These are phyloP conservation scores for Graphilbum fragrans DNA, from an alignment of 2,329 filamentous ascomycete species.

Conservation along the genomic window DNA sequence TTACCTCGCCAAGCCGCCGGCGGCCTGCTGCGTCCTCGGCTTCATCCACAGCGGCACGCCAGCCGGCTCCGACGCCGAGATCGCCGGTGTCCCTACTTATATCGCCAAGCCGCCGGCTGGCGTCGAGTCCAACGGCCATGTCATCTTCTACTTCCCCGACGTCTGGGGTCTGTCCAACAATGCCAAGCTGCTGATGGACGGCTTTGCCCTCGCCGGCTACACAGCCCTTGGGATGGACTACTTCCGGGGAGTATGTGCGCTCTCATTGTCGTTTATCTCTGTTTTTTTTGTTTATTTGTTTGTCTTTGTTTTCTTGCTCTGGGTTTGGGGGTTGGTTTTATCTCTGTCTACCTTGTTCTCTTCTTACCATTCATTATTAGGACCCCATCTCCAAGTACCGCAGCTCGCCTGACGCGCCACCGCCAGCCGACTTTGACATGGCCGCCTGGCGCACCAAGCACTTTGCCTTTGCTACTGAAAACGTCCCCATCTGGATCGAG, in stretches of 20 bases:
- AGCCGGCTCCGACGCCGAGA: conserved; percentile 9
- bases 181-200: conserved; percentile 13
- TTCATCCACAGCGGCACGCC: conserved; percentile 15
- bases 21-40: conserved; percentile 14
- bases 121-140: conserved; percentile 8
- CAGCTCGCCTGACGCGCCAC: conserved; percentile 12
- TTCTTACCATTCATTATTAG: conserved; percentile 2
- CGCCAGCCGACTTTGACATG: conserved; percentile 29
- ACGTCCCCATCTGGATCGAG: conserved; percentile 30
- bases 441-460: conserved; percentile 36
- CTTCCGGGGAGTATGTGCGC: conserved; percentile 8
- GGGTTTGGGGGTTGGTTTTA: too few relatives aligned
- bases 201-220: conserved; percentile 10
- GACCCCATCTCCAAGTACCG: conserved; percentile 20
- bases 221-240: conserved; percentile 11
- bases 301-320: too few relatives aligned
- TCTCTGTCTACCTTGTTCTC: neutral
- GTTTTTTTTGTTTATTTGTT: neutral
- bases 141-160: conserved; percentile 11
- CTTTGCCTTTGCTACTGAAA: conserved; percentile 24
- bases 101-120: conserved; percentile 10
- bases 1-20: conserved; percentile 13
- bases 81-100: conserved; percentile 15
- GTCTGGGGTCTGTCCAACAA: conserved; percentile 12
- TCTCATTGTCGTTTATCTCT: neutral